Conservation (phyloP, 768 basidiomycete genomes). For the Naganishia kalamii region DNA sequence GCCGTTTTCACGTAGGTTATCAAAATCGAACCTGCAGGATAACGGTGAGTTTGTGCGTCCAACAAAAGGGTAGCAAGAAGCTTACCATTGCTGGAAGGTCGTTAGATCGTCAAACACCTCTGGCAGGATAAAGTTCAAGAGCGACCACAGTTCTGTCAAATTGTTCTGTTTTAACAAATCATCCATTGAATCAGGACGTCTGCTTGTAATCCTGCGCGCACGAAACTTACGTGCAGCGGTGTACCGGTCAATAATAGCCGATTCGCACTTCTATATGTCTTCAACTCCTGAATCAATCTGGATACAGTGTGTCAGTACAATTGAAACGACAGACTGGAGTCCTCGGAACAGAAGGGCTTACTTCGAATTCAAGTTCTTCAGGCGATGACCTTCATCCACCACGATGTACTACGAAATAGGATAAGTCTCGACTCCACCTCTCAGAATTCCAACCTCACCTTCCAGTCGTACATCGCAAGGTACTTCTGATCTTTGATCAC, state of each 20-base stretch:
- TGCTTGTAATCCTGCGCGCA: background rate
- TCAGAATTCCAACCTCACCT: slow-evolving; percentile 21
- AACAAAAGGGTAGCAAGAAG: background rate
- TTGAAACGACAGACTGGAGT: background rate
- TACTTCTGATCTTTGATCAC: slow-evolving; percentile 73
- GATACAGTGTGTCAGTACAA: background rate
- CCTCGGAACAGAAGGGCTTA: slow-evolving; percentile 30
- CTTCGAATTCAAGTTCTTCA: slow-evolving; percentile 90
- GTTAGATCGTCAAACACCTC: slow-evolving; percentile 85
- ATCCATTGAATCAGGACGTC: background rate
- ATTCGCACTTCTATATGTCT: slow-evolving; percentile 73
- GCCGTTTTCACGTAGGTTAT: slow-evolving; percentile 34
- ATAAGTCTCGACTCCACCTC: background rate
- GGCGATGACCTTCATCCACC: slow-evolving; percentile 67
- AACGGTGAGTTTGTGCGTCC: background rate
- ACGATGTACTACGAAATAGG: slow-evolving; percentile 67
- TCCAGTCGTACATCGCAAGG: slow-evolving; percentile 57
- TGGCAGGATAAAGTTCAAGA: slow-evolving; percentile 92
- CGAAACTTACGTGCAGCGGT: slow-evolving; percentile 70
- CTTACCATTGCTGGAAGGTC: slow-evolving; percentile 80
- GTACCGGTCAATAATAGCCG: slow-evolving; percentile 94
- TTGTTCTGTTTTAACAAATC: slow-evolving; percentile 66
- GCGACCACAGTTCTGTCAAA: slow-evolving; percentile 84
- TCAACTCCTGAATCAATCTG: slow-evolving; percentile 76
- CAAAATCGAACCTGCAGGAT: slow-evolving; percentile 34